Evolutionary conservation across 495 filamentous ascomycete species (phyloP), one percentile per base, ranked within the genome.

Genomic region (Pseudoneurospora amorphoporcata): DNA sequence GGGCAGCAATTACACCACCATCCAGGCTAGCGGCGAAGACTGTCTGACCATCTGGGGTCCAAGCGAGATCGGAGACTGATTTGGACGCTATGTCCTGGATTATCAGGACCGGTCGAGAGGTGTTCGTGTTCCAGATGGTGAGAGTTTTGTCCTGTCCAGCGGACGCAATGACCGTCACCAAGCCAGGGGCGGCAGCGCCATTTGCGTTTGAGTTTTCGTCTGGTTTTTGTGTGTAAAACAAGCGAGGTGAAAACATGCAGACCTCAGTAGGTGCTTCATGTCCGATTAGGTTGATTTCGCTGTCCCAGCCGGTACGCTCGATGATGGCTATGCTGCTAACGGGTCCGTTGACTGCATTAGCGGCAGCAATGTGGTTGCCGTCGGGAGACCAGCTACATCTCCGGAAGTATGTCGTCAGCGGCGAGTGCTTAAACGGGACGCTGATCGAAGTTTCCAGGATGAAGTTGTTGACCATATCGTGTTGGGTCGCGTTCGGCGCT

Each of bases 191-290:
- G 41, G 79, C 69, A 35, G 68, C 65, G 23, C 78, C 80, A 68
- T 83, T 81, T 38, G 78, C 76, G 4, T 75, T 41, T 0, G 73
- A 78, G 40, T 80, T 83, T 47, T 84, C 83, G 65, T 75, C 40
- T 14, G 92, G 91, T 41, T 92, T 87, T 39, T 86, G 87, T n/a
- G 90, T 90, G 81, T 86, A 80, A 58, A 98, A 98, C 43, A 98
- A 82, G 71, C 96, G 86, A 8, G 95, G 96, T 14, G 94, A 97
- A 79, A 99, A 99, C 73, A 95, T 91, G 83, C 95, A 98, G 14
- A 98, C 95, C 83, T 98, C 95, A 4, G 95, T 94, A 1, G 95
- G 95, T 8, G 92, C 94, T 86, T 99, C 95, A 77, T 98, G 96
- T 4, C 95, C 95, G 70, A 99, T 96, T 39, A 99, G 83, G 80